phyloP scores from a whole-genome alignment of 352 stramenopile species.

The Pythium plurisporium region DNA sequence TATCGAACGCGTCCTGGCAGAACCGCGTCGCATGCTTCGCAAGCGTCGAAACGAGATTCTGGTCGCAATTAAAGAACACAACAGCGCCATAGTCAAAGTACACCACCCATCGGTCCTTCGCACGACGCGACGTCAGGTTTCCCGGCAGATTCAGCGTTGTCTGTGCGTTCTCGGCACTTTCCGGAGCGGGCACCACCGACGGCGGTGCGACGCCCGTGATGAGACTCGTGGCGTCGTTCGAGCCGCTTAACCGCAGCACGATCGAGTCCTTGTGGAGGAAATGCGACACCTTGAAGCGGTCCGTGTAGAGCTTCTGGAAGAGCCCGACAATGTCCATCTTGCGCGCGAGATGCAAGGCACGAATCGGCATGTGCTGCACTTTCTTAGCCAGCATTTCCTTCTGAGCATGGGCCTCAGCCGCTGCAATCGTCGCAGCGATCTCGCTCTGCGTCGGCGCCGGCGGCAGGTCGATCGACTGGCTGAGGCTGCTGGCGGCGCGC shows the following conservation, averaged over 20 bases:
- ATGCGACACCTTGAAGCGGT: slow-evolving; percentile 77
- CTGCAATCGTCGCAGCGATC: slow-evolving; percentile 63
- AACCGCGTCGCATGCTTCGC: slow-evolving; percentile 76
- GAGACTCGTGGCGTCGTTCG: slow-evolving; percentile 30
- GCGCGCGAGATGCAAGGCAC: slow-evolving; percentile 73
- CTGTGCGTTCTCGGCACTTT: not conserved
- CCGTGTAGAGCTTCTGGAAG: slow-evolving; percentile 86
- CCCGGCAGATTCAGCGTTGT: slow-evolving; percentile 47
- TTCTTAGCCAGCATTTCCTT: slow-evolving; percentile 38
- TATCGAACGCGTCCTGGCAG: slow-evolving; percentile 72
- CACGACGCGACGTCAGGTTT: slow-evolving; percentile 61
- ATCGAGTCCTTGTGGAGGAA: slow-evolving; percentile 83
- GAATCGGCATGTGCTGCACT: slow-evolving; percentile 78
- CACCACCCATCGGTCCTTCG: slow-evolving; percentile 90
- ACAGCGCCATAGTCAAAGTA: slow-evolving; percentile 91
- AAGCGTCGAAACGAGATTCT: slow-evolving; percentile 63
- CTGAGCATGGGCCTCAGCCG: slow-evolving; percentile 47
- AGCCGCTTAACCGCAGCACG: slow-evolving; percentile 51
- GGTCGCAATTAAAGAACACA: slow-evolving; percentile 92
- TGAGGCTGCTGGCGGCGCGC: slow-evolving; percentile 16
- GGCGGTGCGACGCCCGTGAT: slow-evolving; percentile 30
- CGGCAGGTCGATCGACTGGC: slow-evolving; percentile 35
- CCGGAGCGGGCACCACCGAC: slow-evolving; percentile 7
- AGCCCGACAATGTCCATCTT: slow-evolving; percentile 85
- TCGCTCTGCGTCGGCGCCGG: slow-evolving; percentile 53